phyloP scores from a whole-genome alignment of 2,329 filamentous ascomycete genomes.

The Conoideocrella luteorostrata region DNA sequence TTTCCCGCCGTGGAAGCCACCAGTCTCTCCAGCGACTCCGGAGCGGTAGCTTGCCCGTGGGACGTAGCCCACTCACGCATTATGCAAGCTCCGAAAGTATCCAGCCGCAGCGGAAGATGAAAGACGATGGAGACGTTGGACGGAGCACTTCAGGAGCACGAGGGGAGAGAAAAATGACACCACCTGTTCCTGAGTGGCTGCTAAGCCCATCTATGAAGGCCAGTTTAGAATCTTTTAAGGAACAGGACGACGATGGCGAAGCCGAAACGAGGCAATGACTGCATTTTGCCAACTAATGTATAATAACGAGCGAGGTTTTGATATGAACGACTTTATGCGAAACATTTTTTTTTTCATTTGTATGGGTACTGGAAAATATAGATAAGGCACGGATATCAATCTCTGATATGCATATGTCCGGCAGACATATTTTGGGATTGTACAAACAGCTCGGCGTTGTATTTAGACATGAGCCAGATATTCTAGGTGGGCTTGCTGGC shows the following conservation, averaged over 20 bases:
- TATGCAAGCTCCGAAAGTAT: slow-evolving; percentile 39
- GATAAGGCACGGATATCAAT: background rate
- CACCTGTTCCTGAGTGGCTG: slow-evolving; percentile 57
- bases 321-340: slow-evolving; percentile 1
- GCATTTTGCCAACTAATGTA: background rate
- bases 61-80: slow-evolving; percentile 41
- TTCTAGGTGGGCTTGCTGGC: background rate
- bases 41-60: slow-evolving; percentile 46
- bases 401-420: background rate
- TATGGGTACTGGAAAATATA: background rate
- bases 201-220: slow-evolving; percentile 45
- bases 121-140: background rate
- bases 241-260: background rate
- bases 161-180: slow-evolving; percentile 44
- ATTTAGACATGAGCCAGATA: background rate
- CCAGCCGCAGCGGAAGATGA: slow-evolving; percentile 3
- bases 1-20: slow-evolving; percentile 47
- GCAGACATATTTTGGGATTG: background rate
- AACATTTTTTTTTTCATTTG: background rate
- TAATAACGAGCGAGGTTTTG: slow-evolving; percentile 1
- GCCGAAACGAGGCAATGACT: slow-evolving; percentile 1
- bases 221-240: slow-evolving; percentile 23
- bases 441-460: background rate
- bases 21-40: slow-evolving; percentile 47
- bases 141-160: background rate